Evolutionary conservation across 805 yeast species (phyloP).

Genomic region (Blastobotrys peoriensis): DNA sequence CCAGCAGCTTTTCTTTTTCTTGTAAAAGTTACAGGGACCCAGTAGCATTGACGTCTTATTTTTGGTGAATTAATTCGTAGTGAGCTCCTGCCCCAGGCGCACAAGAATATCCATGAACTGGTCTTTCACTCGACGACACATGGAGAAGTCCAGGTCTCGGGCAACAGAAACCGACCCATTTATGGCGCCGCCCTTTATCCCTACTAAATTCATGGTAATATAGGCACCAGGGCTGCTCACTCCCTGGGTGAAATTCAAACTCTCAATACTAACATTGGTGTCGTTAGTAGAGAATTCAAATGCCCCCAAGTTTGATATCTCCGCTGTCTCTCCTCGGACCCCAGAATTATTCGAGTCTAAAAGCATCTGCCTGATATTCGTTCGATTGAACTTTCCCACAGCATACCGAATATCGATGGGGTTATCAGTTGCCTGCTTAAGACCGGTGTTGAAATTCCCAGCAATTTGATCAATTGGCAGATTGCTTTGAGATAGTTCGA

Average conservation of each 20-base stretch:
- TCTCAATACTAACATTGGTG: conserved; percentile 2
- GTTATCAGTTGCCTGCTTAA: not conserved
- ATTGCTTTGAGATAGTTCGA: not conserved
- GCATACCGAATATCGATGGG: not conserved
- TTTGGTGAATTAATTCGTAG: not conserved
- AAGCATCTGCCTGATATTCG: conserved; percentile 2
- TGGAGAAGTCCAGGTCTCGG: conserved; percentile 9
- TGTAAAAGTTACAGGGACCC: no score
- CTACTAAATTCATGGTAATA: conserved; percentile 4
- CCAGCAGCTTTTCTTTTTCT: no score
- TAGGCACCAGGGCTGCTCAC: conserved; percentile 5
- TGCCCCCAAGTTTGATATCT: conserved; percentile 9
- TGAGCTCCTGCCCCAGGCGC: not conserved
- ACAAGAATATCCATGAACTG: not conserved
- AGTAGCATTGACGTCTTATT: no score
- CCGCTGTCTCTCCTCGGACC: conserved; percentile 2
- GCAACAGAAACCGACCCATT: conserved; percentile 4
- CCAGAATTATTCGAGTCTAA: not conserved
- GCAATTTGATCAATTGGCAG: not conserved
- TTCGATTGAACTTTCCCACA: not conserved
- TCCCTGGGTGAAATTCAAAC: conserved; percentile 3
- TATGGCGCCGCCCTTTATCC: conserved; percentile 6
- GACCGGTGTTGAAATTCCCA: not conserved
- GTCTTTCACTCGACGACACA: not conserved
- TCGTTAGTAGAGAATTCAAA: conserved; percentile 2